Conservation (phyloP, 139 green algal genomes). For the Asterochloris sp. region DNA sequence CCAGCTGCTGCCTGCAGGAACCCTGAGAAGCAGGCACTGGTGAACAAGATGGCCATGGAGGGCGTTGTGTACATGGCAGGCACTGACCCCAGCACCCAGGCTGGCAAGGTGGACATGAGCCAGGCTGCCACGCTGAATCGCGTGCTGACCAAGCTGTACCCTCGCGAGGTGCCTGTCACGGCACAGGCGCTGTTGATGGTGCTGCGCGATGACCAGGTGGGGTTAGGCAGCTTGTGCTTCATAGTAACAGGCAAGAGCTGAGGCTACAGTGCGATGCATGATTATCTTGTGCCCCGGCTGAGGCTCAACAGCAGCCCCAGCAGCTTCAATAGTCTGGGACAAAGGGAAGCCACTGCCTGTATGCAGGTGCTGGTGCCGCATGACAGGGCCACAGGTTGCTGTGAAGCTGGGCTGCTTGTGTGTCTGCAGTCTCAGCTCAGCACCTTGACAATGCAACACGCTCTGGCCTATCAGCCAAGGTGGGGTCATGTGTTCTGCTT, state of each 20-base stretch:
- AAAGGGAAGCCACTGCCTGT: background rate
- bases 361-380: background rate
- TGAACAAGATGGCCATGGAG: slow-evolving; percentile 9
- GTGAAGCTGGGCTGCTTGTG: background rate
- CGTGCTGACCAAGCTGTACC: slow-evolving; percentile 18
- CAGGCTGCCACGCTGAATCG: slow-evolving; percentile 10
- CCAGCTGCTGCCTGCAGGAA: slow-evolving; percentile 3
- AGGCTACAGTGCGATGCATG: background rate
- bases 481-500: background rate
- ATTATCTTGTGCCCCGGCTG: no score
- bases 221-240: background rate
- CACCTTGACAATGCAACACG: background rate
- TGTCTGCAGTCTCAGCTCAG: background rate
- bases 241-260: no score
- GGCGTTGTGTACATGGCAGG: slow-evolving; percentile 20
- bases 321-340: no score
- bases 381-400: background rate
- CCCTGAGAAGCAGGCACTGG: slow-evolving; percentile 14
- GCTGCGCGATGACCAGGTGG: slow-evolving; percentile 19
- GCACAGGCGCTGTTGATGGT: slow-evolving; percentile 1
- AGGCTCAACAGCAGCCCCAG: background rate
- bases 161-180: background rate
- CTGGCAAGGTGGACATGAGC: slow-evolving; percentile 1
- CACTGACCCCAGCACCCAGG: background rate
- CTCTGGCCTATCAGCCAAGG: background rate